Evolutionary conservation across 2,329 filamentous ascomycete genomes (phyloP).

Genomic region (Arachnopeziza araneosa): DNA sequence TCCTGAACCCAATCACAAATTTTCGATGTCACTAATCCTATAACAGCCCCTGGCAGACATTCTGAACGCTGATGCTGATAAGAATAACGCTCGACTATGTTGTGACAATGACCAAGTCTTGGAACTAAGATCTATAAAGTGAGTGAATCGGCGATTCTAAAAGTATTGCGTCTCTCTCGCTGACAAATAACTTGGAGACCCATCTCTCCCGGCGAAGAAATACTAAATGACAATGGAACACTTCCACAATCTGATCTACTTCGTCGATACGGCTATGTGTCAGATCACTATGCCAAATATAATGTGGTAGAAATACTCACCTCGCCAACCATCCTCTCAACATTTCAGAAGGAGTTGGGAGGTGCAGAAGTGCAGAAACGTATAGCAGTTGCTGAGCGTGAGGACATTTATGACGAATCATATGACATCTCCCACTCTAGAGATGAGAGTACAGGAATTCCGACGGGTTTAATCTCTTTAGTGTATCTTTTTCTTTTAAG

Average conservation of each 20-base stretch:
- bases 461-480: conserved; percentile 33
- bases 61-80: conserved; percentile 62
- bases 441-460: conserved; percentile 25
- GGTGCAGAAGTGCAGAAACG: conserved; percentile 25
- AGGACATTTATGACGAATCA: conserved; percentile 54
- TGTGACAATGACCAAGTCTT: conserved; percentile 36
- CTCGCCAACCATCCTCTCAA: conserved; percentile 37
- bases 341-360: conserved; percentile 18
- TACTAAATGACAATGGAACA: conserved; percentile 64
- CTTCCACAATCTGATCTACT: conserved; percentile 62
- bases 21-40: not conserved
- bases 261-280: conserved; percentile 63
- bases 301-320: conserved; percentile 61
- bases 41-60: conserved; percentile 57
- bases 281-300: conserved; percentile 56
- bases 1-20: not conserved
- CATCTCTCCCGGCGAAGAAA: conserved; percentile 53
- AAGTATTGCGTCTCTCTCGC: not conserved
- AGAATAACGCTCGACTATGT: conserved; percentile 50
- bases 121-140: conserved; percentile 57
- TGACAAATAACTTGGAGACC: conserved; percentile 18
- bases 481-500: conserved; percentile 39
- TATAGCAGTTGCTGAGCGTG: conserved; percentile 44
- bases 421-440: conserved; percentile 44
- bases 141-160: not conserved